Conservation (phyloP, 495 filamentous ascomycete species). For the Filosporella fistucella region DNA sequence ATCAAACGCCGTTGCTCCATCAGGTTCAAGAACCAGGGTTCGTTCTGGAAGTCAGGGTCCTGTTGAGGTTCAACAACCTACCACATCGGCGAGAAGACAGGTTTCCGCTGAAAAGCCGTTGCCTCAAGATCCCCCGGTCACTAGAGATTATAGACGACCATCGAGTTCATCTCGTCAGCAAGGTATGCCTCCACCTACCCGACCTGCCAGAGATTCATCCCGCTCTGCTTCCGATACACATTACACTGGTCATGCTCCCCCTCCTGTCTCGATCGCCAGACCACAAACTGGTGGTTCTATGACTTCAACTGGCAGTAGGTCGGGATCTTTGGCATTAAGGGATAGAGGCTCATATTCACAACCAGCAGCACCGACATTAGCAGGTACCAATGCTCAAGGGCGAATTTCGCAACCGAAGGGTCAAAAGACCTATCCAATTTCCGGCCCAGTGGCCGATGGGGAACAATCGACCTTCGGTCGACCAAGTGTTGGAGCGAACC, state of each 20-base stretch:
- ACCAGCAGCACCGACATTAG: slow-evolving; percentile 82
- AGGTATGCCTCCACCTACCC: slow-evolving; percentile 39
- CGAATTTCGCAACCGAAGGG: slow-evolving; percentile 79
- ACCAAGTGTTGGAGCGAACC: slow-evolving; percentile 41
- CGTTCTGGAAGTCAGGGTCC: slow-evolving; percentile 28
- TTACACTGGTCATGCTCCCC: slow-evolving; percentile 34
- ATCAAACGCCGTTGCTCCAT: slow-evolving; percentile 13
- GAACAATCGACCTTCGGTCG: slow-evolving; percentile 46
- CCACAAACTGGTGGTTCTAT: slow-evolving; percentile 83
- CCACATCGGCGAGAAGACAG: slow-evolving; percentile 23
- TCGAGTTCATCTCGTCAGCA: slow-evolving; percentile 42
- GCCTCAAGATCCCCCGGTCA: slow-evolving; percentile 42
- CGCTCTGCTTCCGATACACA: slow-evolving; percentile 44
- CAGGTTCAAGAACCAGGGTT: slow-evolving; percentile 26
- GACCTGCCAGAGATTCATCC: slow-evolving; percentile 48
- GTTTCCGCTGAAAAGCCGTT: slow-evolving; percentile 44
- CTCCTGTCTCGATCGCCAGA: slow-evolving; percentile 45
- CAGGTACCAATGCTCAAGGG: slow-evolving; percentile 86
- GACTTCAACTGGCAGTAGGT: slow-evolving; percentile 56
- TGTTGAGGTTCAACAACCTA: slow-evolving; percentile 23
- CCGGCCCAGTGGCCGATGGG: slow-evolving; percentile 60
- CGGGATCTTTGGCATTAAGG: slow-evolving; percentile 53
- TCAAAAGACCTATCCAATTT: slow-evolving; percentile 65
- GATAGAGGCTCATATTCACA: slow-evolving; percentile 85
- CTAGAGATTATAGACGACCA: slow-evolving; percentile 35